Evolutionary conservation across 306 rosid species (phyloP).

Genomic region (Begonia fuchsioides): DNA sequence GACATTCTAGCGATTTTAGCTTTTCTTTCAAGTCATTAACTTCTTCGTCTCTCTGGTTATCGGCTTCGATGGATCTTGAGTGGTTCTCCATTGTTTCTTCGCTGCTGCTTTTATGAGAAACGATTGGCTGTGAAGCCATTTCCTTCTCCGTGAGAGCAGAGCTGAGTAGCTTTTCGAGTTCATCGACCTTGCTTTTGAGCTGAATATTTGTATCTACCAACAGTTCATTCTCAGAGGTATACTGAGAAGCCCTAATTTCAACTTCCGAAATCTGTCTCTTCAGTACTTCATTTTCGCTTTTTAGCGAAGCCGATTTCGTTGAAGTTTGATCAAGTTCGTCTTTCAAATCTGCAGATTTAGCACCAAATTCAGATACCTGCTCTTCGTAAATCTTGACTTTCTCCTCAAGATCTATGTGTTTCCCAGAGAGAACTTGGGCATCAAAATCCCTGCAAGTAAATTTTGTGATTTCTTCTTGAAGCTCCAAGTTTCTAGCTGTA

Average conservation of each 20-base stretch:
- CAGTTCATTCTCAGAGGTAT: constrained; percentile 53
- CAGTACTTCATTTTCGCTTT: constrained; percentile 35
- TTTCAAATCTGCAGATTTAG: constrained; percentile 24
- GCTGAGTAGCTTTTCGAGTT: constrained; percentile 55
- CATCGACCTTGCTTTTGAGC: constrained; percentile 61
- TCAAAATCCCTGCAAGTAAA: constrained; percentile 48
- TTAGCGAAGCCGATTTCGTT: constrained; percentile 33
- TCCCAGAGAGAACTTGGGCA: constrained; percentile 56
- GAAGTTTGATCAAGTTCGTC: constrained; percentile 42
- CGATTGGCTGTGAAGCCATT: constrained; percentile 33
- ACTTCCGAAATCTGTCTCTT: constrained; percentile 33
- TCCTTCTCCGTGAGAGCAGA: constrained; percentile 53
- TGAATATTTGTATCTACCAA: constrained; percentile 65
- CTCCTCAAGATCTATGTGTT: constrained; percentile 43
- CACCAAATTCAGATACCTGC: constrained; percentile 28
- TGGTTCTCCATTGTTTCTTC: constrained; percentile 48
- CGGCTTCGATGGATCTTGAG: constrained; percentile 47
- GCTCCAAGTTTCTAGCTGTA: constrained; percentile 47
- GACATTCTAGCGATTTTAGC: constrained; percentile 32
- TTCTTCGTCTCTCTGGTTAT: constrained; percentile 58
- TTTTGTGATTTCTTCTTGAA: constrained; percentile 47
- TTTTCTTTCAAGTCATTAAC: constrained; percentile 57
- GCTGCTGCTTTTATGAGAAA: constrained; percentile 45
- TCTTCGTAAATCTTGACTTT: constrained; percentile 33
- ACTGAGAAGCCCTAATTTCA: constrained; percentile 49